Evolutionary conservation across 805 yeast species (phyloP).

Genomic region (Saccharomycopsis sp.): DNA sequence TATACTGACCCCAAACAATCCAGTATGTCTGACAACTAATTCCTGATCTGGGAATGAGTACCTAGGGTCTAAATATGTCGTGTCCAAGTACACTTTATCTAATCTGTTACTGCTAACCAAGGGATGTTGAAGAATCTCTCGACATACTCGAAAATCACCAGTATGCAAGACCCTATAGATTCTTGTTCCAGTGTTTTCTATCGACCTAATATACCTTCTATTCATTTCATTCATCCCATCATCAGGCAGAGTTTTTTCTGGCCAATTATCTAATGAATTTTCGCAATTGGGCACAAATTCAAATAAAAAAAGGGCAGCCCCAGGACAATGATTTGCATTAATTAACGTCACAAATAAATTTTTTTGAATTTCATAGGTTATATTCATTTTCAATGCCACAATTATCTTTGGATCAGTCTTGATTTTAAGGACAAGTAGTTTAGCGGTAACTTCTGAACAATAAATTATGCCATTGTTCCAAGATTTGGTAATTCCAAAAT

Average conservation of each 20-base stretch:
- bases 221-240: conserved; percentile 5
- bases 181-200: conserved; percentile 25
- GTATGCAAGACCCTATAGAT: conserved; percentile 57
- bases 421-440: conserved; percentile 46
- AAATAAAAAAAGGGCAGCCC: conserved; percentile 76
- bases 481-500: conserved; percentile 71
- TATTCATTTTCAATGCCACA: conserved; percentile 36
- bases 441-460: conserved; percentile 64
- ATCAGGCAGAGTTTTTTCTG: neutral
- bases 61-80: conserved; percentile 76
- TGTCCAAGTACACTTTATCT: conserved; percentile 74
- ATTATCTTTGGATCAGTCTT: conserved; percentile 43
- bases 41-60: conserved; percentile 76
- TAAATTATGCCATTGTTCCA: conserved; percentile 74
- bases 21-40: conserved; percentile 54
- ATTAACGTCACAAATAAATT: conserved; percentile 49
- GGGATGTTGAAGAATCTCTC: conserved; percentile 37
- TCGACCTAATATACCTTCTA: conserved; percentile 9
- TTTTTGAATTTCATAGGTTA: conserved; percentile 31
- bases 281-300: conserved; percentile 22
- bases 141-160: conserved; percentile 83
- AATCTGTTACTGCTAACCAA: conserved; percentile 28
- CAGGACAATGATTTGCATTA: conserved; percentile 97
- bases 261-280: neutral
- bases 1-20: conserved; percentile 38